Conservation (phyloP, 805 yeast species). For the Teunomyces barrocoloradensis region DNA sequence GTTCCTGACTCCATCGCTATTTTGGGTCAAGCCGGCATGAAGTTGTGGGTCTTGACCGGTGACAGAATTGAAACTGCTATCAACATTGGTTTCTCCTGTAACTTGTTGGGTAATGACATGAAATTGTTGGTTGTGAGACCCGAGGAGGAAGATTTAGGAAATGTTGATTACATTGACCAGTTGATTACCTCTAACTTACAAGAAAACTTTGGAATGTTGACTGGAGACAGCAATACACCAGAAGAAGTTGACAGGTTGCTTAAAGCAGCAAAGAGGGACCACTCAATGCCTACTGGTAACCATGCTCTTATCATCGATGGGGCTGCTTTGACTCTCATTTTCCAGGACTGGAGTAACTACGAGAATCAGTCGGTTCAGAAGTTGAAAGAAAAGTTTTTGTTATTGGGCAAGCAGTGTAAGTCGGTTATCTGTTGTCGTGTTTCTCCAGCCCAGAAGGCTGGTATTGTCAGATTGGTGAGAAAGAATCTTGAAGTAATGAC, state of each 20-base stretch:
- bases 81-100: slow-evolving; percentile 84
- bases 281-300: slow-evolving; percentile 65
- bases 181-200: slow-evolving; percentile 47
- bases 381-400: slow-evolving; percentile 49
- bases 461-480: slow-evolving; percentile 78
- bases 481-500: slow-evolving; percentile 77
- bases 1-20: slow-evolving; percentile 78
- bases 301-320: slow-evolving; percentile 78
- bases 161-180: slow-evolving; percentile 31
- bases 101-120: slow-evolving; percentile 72
- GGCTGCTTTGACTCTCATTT: slow-evolving; percentile 59
- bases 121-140: slow-evolving; percentile 65
- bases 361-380: slow-evolving; percentile 25
- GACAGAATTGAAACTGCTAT: slow-evolving; percentile 90
- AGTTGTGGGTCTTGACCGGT: slow-evolving; percentile 84
- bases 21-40: slow-evolving; percentile 73
- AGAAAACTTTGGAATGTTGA: slow-evolving; percentile 43
- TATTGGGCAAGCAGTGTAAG: slow-evolving; percentile 75
- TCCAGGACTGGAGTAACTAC: slow-evolving; percentile 40
- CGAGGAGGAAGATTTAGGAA: slow-evolving; percentile 35
- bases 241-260: slow-evolving; percentile 33
- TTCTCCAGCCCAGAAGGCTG: slow-evolving; percentile 84
- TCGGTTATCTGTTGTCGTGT: slow-evolving; percentile 86
- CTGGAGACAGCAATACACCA: slow-evolving; percentile 28
- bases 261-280: slow-evolving; percentile 51